phyloP scores from a whole-genome alignment of 2,329 filamentous ascomycete species.

The Pseudonectria buxi region DNA sequence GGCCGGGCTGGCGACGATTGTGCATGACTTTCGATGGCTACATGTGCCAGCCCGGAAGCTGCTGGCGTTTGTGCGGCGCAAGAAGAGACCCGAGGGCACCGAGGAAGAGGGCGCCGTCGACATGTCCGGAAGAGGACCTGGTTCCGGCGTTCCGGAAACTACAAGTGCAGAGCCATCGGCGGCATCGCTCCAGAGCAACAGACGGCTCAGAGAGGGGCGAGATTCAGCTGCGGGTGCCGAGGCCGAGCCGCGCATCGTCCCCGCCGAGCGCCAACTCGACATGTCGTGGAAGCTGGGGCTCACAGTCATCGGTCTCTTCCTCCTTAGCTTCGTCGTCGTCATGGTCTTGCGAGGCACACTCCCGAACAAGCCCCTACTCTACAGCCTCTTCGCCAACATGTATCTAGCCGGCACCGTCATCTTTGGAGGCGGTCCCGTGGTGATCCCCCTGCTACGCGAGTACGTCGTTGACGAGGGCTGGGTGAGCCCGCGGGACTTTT shows the following conservation, averaged over 20 bases:
- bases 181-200: neutral
- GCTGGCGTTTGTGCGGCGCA: too few relatives aligned
- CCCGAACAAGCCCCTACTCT: slow-evolving; percentile 35
- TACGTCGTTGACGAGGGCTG: slow-evolving; percentile 60
- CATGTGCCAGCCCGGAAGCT: too few relatives aligned
- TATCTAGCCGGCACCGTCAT: slow-evolving; percentile 67
- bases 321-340: slow-evolving; percentile 38
- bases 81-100: too few relatives aligned
- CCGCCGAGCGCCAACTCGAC: slow-evolving; percentile 20
- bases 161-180: neutral
- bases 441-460: slow-evolving; percentile 55
- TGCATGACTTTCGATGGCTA: slow-evolving; percentile 43
- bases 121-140: too few relatives aligned
- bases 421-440: slow-evolving; percentile 58
- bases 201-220: neutral
- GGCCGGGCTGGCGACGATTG: slow-evolving; percentile 44
- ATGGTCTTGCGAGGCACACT: slow-evolving; percentile 2
- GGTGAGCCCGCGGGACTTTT: slow-evolving; percentile 64
- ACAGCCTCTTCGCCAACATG: slow-evolving; percentile 63
- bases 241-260: slow-evolving; percentile 20
- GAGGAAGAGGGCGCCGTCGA: too few relatives aligned
- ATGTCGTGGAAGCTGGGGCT: slow-evolving; percentile 35
- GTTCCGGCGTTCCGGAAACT: too few relatives aligned
- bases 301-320: slow-evolving; percentile 36
- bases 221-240: too few relatives aligned